phyloP scores from a whole-genome alignment of 768 basidiomycete genomes.

The Boletus rubescentipes region DNA sequence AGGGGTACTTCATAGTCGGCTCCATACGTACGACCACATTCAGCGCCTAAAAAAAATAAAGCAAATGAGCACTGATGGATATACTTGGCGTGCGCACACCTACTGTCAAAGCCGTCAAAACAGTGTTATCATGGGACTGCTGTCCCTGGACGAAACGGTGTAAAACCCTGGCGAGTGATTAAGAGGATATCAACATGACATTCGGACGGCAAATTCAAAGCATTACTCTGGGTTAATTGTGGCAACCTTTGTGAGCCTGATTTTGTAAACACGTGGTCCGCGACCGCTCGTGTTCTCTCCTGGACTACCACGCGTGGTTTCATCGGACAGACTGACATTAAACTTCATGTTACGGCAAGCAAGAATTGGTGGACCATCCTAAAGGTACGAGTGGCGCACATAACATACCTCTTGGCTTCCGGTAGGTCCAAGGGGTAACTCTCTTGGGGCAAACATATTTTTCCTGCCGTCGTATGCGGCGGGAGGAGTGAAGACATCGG shows the following conservation, averaged over 20 bases:
- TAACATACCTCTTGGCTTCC: constrained; percentile 51
- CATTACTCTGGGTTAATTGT: constrained; percentile 59
- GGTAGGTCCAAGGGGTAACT: constrained; percentile 56
- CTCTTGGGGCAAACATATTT: constrained; percentile 64
- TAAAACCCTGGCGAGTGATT: constrained; percentile 48
- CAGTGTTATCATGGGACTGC: constrained; percentile 66
- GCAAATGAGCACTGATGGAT: neutral
- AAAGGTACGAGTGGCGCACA: neutral
- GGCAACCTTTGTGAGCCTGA: constrained; percentile 58
- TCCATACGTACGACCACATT: constrained; percentile 78
- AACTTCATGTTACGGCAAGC: constrained; percentile 44
- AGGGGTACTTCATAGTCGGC: constrained; percentile 65
- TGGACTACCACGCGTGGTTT: constrained; percentile 32
- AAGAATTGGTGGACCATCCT: constrained; percentile 2
- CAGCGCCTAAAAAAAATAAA: constrained; percentile 46
- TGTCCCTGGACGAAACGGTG: constrained; percentile 61
- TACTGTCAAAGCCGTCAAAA: constrained; percentile 67
- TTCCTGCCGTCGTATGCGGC: constrained; percentile 81
- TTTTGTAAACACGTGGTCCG: constrained; percentile 65
- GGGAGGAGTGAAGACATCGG: constrained; percentile 68
- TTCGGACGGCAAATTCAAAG: constrained; percentile 20
- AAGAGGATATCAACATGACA: constrained; percentile 5
- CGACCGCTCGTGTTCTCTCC: constrained; percentile 34
- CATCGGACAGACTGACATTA: constrained; percentile 51
- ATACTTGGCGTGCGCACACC: constrained; percentile 10